Evolutionary conservation across 192 early-diverging fungal species (phyloP), one percentile per base, ranked within the genome.

Genomic region (Paraglomus brasilianum): DNA sequence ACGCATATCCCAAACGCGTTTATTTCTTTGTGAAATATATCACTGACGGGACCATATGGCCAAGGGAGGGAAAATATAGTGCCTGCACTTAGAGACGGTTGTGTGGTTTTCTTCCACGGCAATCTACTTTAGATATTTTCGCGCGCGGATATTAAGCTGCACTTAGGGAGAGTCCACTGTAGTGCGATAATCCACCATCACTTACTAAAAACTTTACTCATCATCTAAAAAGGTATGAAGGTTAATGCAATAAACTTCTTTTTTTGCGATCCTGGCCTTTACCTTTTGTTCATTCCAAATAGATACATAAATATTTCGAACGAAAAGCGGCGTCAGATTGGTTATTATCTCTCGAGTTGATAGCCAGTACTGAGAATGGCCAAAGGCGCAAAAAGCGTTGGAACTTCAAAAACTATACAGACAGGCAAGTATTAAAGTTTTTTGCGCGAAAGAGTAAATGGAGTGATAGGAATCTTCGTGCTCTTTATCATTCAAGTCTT

Each of bases 241-340:
- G 59, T 61, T 61, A 61, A 43, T 61, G 42, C 41, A 2, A 44
- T 61, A 44, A 61, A 61, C n/a, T 55, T 55, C 5, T 10, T 30
- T 30, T 55, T 55, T 55, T 36, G 41, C 59, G 19, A 44, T 61
- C 17, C 8, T 11, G 13, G 46, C 42, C 52, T 55, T 44, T 61
- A 45, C 59, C 19, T 61, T 61, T 61, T 9, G 40, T 61, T 61
- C 59, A 61, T 42, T 11, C 10, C 40, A 61, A 61, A 61, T 44
- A 61, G 59, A 17, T 61, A 61, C 59, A 61, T 4, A 17, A 48
- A 21, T 63, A 48, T 46, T 63, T 63, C 21, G 44, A 45, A 10
- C 61, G 22, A 45, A 63, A 47, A 38, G 5, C n/a, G n/a, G n/a
- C 40, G 6, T 47, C 61, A 4, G 44, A 47, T 6, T 63, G 44